A percentile compares a stretch with the other conserved stretches of the same genome.
Conservation (phyloP, 352 stramenopile genomes). For the Pythium monospermum region DNA sequence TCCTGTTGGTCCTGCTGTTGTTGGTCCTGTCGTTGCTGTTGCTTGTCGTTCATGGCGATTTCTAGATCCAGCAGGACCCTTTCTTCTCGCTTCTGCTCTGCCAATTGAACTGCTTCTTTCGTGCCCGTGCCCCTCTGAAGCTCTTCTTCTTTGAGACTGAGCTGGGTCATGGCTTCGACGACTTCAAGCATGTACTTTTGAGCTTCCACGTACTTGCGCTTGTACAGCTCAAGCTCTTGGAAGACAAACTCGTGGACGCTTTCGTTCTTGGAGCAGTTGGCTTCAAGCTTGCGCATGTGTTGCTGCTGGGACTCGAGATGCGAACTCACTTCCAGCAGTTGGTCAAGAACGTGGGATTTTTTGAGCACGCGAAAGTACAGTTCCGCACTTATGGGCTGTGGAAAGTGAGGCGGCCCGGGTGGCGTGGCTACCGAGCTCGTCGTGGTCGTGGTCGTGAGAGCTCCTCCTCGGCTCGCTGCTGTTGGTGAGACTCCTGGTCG, state of each 20-base stretch:
- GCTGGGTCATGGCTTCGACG: constrained; percentile 36
- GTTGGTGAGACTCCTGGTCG: neutral
- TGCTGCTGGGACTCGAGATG: constrained; percentile 35
- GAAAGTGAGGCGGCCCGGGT: no score
- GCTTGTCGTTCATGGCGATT: constrained; percentile 8
- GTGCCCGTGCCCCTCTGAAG: constrained; percentile 17
- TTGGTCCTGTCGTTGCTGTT: neutral
- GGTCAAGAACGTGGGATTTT: constrained; percentile 58
- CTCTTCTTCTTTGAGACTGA: constrained; percentile 39
- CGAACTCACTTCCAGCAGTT: constrained; percentile 39
- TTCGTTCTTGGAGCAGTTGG: constrained; percentile 39
- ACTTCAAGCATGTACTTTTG: constrained; percentile 50
- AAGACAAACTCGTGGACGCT: constrained; percentile 50
- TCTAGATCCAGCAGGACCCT: constrained; percentile 47
- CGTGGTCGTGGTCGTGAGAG: no score
- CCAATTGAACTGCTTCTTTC: constrained; percentile 10
- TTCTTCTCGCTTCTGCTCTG: constrained; percentile 31
- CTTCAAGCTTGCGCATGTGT: constrained; percentile 37
- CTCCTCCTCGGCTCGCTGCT: no score
- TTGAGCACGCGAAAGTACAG: constrained; percentile 67
- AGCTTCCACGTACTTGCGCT: constrained; percentile 41
- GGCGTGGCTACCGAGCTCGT: no score
- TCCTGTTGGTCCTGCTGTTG: neutral
- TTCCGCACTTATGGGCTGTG: constrained; percentile 34
- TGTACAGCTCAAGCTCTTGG: constrained; percentile 44